Evolutionary conservation across 257 asterid species (phyloP).

Genomic region (Nicotiana undulata): DNA sequence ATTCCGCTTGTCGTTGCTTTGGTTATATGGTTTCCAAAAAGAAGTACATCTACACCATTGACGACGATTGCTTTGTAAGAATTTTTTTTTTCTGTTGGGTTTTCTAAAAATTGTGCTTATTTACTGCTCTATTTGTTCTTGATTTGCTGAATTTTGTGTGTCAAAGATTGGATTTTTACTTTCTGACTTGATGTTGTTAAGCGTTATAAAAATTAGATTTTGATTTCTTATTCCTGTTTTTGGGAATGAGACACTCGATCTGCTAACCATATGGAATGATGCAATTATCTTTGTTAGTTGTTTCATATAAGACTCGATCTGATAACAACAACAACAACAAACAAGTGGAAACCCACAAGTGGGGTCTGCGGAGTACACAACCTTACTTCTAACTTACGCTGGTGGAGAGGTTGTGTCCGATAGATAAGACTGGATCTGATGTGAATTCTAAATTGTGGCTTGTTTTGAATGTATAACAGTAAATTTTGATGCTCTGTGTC

Average conservation of each 20-base stretch:
- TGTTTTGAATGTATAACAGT: not conserved
- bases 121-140: not conserved
- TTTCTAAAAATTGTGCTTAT: not conserved
- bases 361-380: too few relatives aligned
- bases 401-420: not conserved
- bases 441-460: not conserved
- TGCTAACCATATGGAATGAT: not conserved
- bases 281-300: not conserved
- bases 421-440: not conserved
- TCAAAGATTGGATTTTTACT: not conserved
- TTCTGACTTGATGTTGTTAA: not conserved
- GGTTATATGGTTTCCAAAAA: slow-evolving; percentile 71
- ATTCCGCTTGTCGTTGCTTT: slow-evolving; percentile 77
- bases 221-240: not conserved
- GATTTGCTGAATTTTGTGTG: slow-evolving; percentile 5
- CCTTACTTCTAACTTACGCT: too few relatives aligned
- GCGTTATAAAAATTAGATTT: not conserved
- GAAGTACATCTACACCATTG: slow-evolving; percentile 71
- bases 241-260: not conserved
- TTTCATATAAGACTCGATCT: not conserved
- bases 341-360: too few relatives aligned
- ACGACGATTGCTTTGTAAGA: slow-evolving; percentile 84
- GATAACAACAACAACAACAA: not conserved
- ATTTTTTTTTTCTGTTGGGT: not conserved
- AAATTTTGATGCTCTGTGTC: not conserved